Evolutionary conservation across 169 alveolate genomes (phyloP).

Genomic region (Plasmodium knowlesi): DNA sequence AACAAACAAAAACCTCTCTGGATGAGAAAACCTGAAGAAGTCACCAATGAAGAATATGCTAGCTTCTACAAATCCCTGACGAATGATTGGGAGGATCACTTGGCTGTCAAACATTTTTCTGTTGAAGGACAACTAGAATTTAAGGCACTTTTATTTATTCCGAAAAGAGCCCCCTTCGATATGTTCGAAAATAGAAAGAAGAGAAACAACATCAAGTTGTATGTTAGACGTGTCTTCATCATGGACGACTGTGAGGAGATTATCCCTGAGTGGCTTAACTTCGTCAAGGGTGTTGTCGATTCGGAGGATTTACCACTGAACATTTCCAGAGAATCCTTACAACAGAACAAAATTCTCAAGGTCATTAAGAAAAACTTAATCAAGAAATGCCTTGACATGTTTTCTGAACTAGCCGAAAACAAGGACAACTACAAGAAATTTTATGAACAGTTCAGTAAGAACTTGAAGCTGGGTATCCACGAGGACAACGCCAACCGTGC

Average conservation of each 20-base stretch:
- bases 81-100: conserved; percentile 99
- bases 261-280: conserved; percentile 99
- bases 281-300: conserved; percentile 99
- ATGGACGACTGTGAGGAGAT: conserved; percentile 99
- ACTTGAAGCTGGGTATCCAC: conserved; percentile 98
- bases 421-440: conserved; percentile 99
- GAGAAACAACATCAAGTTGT: conserved; percentile 98
- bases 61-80: conserved; percentile 98
- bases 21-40: conserved; percentile 99
- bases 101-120: conserved; percentile 98
- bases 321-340: conserved; percentile 98
- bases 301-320: conserved; percentile 99
- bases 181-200: conserved; percentile 99
- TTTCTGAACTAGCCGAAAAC: conserved; percentile 98
- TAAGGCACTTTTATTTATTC: conserved; percentile 98
- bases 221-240: conserved; percentile 99
- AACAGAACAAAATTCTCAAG: conserved; percentile 98
- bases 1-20: conserved; percentile 99
- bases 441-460: conserved; percentile 99
- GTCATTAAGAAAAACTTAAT: conserved; percentile 98
- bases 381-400: conserved; percentile 98
- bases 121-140: conserved; percentile 99
- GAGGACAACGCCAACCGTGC: conserved; percentile 98
- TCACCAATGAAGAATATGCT: conserved; percentile 99
- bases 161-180: conserved; percentile 99